These are phyloP conservation scores for Rubroboletus pulcherrimus DNA, from an alignment of 768 basidiomycete genomes.

Conservation along the genomic window DNA sequence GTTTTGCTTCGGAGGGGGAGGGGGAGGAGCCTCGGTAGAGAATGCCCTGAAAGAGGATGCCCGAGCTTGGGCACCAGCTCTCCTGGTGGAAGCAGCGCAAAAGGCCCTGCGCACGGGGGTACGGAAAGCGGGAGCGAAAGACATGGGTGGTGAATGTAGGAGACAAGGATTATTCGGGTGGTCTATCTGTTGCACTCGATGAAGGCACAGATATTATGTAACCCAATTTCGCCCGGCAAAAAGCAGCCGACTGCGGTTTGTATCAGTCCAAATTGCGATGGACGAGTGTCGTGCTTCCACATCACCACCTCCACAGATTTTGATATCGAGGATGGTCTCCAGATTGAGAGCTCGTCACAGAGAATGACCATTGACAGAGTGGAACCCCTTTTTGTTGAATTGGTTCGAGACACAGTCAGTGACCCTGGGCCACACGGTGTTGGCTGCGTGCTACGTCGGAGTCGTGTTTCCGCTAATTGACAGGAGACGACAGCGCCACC, in stretches of 20 bases:
- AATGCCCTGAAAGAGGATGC: constrained; percentile 50
- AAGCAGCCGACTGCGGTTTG: not conserved
- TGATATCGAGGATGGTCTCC: no score
- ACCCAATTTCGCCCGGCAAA: not conserved
- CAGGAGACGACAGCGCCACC: not conserved
- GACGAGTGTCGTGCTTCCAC: constrained; percentile 5
- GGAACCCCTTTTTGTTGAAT: not conserved
- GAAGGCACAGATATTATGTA: constrained; percentile 12
- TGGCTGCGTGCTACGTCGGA: not conserved
- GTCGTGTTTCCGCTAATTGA: not conserved
- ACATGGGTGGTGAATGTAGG: constrained; percentile 40
- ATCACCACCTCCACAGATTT: not conserved
- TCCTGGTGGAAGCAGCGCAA: constrained; percentile 25
- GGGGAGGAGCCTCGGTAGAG: constrained; percentile 50
- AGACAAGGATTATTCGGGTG: constrained; percentile 2
- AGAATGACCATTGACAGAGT: not conserved
- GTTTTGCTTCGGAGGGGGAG: constrained; percentile 48
- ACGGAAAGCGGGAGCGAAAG: constrained; percentile 48
- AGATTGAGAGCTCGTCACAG: not conserved
- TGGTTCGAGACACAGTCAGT: not conserved
- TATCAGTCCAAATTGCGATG: constrained; percentile 3
- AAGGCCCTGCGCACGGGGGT: constrained; percentile 46
- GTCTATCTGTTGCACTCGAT: constrained; percentile 8
- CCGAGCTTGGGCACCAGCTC: constrained; percentile 34
- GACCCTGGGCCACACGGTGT: not conserved